A percentile compares a stretch with the other conserved stretches of the same genome.
These are phyloP conservation scores for Penicillium concentricum DNA, from an alignment of 2,329 filamentous ascomycete genomes.

Conservation along the genomic window DNA sequence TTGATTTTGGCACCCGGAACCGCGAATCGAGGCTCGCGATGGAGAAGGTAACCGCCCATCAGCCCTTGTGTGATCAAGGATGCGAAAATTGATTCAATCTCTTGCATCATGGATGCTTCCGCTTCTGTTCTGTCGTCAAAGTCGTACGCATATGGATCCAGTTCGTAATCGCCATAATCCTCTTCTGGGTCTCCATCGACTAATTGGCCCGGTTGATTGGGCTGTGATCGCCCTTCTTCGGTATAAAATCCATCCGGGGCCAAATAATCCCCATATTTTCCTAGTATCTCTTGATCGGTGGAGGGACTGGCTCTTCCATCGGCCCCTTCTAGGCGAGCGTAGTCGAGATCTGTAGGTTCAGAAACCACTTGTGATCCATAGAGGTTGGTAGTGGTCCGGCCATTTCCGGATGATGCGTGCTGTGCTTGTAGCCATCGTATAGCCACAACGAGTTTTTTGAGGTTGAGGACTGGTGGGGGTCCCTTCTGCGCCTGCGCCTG, in stretches of 20 bases:
- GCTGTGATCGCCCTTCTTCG: conserved; percentile 27
- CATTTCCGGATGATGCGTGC: conserved; percentile 17
- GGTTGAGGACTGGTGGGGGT: conserved; percentile 69
- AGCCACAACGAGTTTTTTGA: conserved; percentile 65
- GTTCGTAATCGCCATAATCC: conserved; percentile 46
- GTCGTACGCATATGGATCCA: conserved; percentile 57
- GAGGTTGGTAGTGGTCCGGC: conserved; percentile 7
- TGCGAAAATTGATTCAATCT: conserved; percentile 75
- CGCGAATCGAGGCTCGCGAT: conserved; percentile 73
- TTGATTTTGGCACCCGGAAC: conserved; percentile 65
- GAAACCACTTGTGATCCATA: conserved; percentile 33
- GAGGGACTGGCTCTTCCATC: conserved; percentile 4
- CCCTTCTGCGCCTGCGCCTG: conserved; percentile 45
- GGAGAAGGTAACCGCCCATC: conserved; percentile 79
- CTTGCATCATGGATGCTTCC: conserved; percentile 46
- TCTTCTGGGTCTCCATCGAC: conserved; percentile 30
- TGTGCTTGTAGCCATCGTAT: conserved; percentile 62
- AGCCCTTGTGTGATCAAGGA: conserved; percentile 77
- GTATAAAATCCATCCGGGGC: conserved; percentile 37
- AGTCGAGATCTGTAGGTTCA: conserved; percentile 35
- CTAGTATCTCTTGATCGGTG: conserved; percentile 15
- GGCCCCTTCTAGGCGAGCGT: conserved; percentile 21
- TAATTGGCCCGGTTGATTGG: conserved; percentile 24
- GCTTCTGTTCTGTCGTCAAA: conserved; percentile 18
- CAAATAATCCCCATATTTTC: conserved; percentile 38